Base-by-base conservation (phyloP, 768 basidiomycete species). In the Leccinum obscurum region DNA sequence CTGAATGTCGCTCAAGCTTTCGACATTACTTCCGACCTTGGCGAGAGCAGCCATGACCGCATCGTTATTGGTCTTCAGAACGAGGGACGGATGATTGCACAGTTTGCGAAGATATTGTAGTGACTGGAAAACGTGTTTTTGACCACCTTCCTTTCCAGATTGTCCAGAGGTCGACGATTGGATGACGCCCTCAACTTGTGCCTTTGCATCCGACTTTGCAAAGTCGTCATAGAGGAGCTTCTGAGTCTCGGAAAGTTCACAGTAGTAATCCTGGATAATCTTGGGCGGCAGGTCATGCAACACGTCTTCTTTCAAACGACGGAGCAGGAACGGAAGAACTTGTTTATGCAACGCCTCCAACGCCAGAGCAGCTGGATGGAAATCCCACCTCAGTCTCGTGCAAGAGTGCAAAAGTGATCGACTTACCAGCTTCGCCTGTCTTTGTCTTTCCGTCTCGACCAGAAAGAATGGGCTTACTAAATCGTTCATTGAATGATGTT, bases 201-300 rank as follows among this genome's bases (percentile, higher is more conserved):
- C 67, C 61, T 80, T 82, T 32, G 89, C 92, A 60, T 85, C 85
- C 6, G 94, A 93, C 68, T 84, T 86, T 2, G 90, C 85, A 71
- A 95, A 98, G 68, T 96, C 90, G 70, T 98, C 97, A 70, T 98
- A 99, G 17, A 99, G 83, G 62, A 86, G 81, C 72, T 94, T 95
- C 77, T 99, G 97, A 20, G 98, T 76, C 0, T 94, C 92, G 0
- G 96, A 98, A 3, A 99, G 83, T 70, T 98, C 96, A 79, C 95
- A 98, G 70, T 98, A 95, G 73, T 98, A 98, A 72, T 99, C 97
- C 74, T 99, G 97, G 59, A 99, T 98, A 74, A 99, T 99, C 78
- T 99, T 98, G 4, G 97, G 97, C 1, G 97, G 97, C 3, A 99
- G 80, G 71, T 99, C 97, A 62, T 93, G 77, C 58, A 99, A 78